Base-by-base conservation (phyloP, 768 basidiomycete genomes). In the Pulveroboletus sp. region DNA sequence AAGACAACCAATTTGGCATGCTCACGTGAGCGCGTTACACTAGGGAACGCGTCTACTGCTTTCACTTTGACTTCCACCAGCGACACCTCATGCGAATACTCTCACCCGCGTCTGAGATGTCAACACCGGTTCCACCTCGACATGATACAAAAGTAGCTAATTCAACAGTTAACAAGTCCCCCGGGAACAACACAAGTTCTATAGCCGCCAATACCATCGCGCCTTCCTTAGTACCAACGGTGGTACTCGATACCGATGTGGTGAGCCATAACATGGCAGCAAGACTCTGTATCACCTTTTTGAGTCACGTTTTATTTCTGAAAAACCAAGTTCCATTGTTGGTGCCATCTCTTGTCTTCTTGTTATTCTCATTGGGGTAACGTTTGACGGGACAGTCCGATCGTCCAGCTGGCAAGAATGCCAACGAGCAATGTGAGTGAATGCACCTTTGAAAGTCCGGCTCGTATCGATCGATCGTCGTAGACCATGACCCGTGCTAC, bases 321-420 rank as follows among this genome's bases (percentile, higher is more conserved):
- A 91, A 90, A 63, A 84, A 78, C 54, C 88, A 90, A 57, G 73
- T 89, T 0, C 88, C 87, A 1, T 81, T 89, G 87, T 89, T 59
- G 68, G 86, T 77, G 5, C 22, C 20, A 2, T 32, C n/a, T 4
- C 16, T 39, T 11, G 17, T 43, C 27, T 12, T 40, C 12, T 14
- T 43, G 0, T 29, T 10, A 2, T 13, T 29, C 11, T 10, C 7
- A 13, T 13, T 3, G 16, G 43, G 6, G 9, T 49, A 29, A 53
- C 35, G 8, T 37, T 22, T 34, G 2, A 17, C 24, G 40, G n/a
- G 13, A 45, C 46, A 87, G 87, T 38, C 87, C 87, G 6, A 72
- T 89, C 6, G 62, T 72, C n/a, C 87, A 88, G 59, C 70, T 89
- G 1, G 69, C 71, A 3, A 76, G 77, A 44, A 73, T 87, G 56